Conservation (phyloP, 306 rosid genomes). For the Acmispon strigosus region DNA sequence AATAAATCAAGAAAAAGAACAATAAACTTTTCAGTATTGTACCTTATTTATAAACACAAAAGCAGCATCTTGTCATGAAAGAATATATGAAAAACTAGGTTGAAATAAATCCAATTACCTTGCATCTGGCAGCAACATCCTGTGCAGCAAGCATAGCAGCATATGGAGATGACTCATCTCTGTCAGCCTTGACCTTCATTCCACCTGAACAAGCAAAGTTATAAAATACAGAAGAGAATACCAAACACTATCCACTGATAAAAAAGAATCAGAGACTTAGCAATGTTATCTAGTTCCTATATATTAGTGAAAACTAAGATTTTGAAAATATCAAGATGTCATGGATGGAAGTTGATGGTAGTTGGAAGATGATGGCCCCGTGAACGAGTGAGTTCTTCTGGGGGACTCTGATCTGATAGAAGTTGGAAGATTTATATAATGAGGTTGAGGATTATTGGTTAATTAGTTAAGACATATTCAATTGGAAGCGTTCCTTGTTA, state of each 20-base stretch:
- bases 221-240: background rate
- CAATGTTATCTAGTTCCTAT: background rate
- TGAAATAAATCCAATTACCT: slow-evolving; percentile 30
- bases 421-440: too few relatives aligned
- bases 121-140: slow-evolving; percentile 79
- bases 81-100: background rate
- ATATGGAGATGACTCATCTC: slow-evolving; percentile 82
- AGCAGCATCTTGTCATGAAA: background rate
- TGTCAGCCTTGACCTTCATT: slow-evolving; percentile 86
- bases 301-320: background rate
- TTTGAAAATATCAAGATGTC: background rate
- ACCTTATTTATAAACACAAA: background rate
- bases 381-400: too few relatives aligned
- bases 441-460: too few relatives aligned
- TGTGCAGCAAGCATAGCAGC: slow-evolving; percentile 96
- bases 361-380: too few relatives aligned
- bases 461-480: too few relatives aligned
- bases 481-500: too few relatives aligned
- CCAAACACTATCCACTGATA: background rate
- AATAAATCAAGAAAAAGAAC: too few relatives aligned
- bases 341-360: too few relatives aligned
- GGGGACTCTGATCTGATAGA: too few relatives aligned
- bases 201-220: slow-evolving; percentile 41
- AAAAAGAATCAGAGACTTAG: background rate
- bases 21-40: background rate